Percentiles rank a stretch among this genome's conserved stretches.
Conservation (phyloP, 179 eudicot species). For the Amaranthus tricolor region DNA sequence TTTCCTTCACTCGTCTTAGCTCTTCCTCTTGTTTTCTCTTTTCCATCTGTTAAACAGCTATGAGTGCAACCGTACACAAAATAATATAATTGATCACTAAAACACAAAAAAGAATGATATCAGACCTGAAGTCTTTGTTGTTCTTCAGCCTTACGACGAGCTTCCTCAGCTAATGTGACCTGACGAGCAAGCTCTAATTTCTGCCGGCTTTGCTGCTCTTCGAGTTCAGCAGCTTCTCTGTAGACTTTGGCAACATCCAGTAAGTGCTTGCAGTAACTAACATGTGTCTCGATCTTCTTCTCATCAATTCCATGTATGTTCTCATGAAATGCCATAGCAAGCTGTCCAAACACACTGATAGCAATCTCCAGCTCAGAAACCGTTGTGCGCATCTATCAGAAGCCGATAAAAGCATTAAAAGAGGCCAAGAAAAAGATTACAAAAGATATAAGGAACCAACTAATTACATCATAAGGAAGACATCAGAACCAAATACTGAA, state of each 20-base stretch:
- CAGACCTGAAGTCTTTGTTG: slow-evolving; percentile 82
- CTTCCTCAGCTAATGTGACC: slow-evolving; percentile 89
- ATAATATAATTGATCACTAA: slow-evolving; percentile 15
- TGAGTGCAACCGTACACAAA: slow-evolving; percentile 21
- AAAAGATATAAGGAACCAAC: not conserved
- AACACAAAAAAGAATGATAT: slow-evolving; percentile 5
- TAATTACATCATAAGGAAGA: slow-evolving; percentile 11
- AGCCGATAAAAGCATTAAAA: not conserved
- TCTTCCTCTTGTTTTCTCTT: slow-evolving; percentile 97
- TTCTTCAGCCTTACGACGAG: slow-evolving; percentile 90
- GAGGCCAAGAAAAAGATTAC: not conserved
- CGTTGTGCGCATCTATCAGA: slow-evolving; percentile 72
- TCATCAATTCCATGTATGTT: slow-evolving; percentile 95
- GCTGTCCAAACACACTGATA: slow-evolving; percentile 78
- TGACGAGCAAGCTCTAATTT: slow-evolving; percentile 87
- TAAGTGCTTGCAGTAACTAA: slow-evolving; percentile 89
- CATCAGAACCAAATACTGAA: not conserved
- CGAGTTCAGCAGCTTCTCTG: slow-evolving; percentile 89
- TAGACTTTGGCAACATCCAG: slow-evolving; percentile 83
- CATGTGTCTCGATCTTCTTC: slow-evolving; percentile 97
- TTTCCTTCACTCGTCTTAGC: slow-evolving; percentile 71
- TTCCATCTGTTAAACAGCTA: slow-evolving; percentile 63
- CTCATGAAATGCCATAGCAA: slow-evolving; percentile 73
- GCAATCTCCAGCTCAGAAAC: slow-evolving; percentile 91
- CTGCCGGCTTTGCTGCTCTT: slow-evolving; percentile 75